Conservation (phyloP, 371 early-diverging fungal genomes). For the Syncephalastrum monosporum region DNA sequence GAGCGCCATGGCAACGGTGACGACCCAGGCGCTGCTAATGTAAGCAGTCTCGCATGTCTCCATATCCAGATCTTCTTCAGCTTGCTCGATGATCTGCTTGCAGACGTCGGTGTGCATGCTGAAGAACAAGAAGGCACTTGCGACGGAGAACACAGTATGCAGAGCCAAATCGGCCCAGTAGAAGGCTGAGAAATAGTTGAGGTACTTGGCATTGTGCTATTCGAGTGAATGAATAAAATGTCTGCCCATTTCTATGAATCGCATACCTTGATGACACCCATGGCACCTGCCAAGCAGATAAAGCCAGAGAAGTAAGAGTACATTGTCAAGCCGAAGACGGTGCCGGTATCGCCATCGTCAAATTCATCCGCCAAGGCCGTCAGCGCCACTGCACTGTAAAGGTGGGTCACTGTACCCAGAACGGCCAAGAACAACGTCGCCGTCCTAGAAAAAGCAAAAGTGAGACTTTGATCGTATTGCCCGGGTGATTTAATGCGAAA, state of each 20-base stretch:
- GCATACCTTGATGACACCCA: constrained; percentile 45
- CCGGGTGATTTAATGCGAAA: neutral
- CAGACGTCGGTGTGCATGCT: constrained; percentile 37
- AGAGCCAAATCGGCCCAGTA: constrained; percentile 45
- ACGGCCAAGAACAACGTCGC: constrained; percentile 38
- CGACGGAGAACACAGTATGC: constrained; percentile 39
- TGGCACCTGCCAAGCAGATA: constrained; percentile 38
- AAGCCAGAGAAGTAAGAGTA: constrained; percentile 40
- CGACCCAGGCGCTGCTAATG: constrained; percentile 30
- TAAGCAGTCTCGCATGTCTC: constrained; percentile 34
- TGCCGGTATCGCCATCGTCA: constrained; percentile 26
- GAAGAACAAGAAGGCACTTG: constrained; percentile 33
- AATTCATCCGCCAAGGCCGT: constrained; percentile 31
- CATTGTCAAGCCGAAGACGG: constrained; percentile 34
- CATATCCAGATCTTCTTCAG: constrained; percentile 34
- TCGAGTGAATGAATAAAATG: neutral
- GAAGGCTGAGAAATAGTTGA: constrained; percentile 31
- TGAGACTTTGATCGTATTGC: neutral
- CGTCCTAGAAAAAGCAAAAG: constrained; percentile 21
- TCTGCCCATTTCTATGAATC: neutral
- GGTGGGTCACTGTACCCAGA: constrained; percentile 34
- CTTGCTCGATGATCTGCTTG: constrained; percentile 30
- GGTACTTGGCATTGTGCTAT: constrained; percentile 44
- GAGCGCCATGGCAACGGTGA: constrained; percentile 36
- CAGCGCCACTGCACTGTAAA: constrained; percentile 31